Evolutionary conservation across 2,329 filamentous ascomycete genomes (phyloP).

Genomic region (Colletotrichum melonis): DNA sequence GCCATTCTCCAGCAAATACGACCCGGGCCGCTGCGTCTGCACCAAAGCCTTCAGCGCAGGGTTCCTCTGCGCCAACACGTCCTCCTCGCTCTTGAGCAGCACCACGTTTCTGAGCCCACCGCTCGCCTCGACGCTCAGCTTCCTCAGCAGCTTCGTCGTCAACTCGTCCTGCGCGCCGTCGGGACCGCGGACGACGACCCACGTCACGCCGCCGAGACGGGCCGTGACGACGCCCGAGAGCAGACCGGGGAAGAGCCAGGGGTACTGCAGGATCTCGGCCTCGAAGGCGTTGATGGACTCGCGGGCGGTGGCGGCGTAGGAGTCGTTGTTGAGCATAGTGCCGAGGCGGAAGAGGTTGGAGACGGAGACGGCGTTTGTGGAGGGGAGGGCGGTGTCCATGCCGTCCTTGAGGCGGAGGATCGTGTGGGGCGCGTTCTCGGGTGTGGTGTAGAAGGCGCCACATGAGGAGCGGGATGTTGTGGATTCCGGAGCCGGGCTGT

Average conservation of each 20-base stretch:
- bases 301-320: slow-evolving; percentile 73
- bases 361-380: slow-evolving; percentile 88
- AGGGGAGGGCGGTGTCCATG: slow-evolving; percentile 92
- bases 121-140: slow-evolving; percentile 40
- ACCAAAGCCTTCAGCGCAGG: slow-evolving; percentile 37
- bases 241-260: slow-evolving; percentile 88
- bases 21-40: slow-evolving; percentile 20
- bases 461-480: slow-evolving; percentile 54
- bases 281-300: slow-evolving; percentile 88
- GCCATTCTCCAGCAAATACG: slow-evolving; percentile 39
- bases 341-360: slow-evolving; percentile 87
- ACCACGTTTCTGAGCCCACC: slow-evolving; percentile 44
- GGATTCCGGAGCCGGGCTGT: slow-evolving; percentile 56
- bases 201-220: slow-evolving; percentile 72
- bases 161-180: slow-evolving; percentile 23
- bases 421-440: slow-evolving; percentile 70
- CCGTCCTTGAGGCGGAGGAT: slow-evolving; percentile 93
- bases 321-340: slow-evolving; percentile 73
- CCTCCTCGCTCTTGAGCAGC: slow-evolving; percentile 30
- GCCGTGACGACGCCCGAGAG: slow-evolving; percentile 80
- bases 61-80: slow-evolving; percentile 40
- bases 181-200: slow-evolving; percentile 39
- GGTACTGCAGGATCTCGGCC: slow-evolving; percentile 90
- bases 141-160: slow-evolving; percentile 31
- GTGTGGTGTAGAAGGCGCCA: slow-evolving; percentile 81